A percentile compares a stretch with the other conserved stretches of the same genome.
Conservation (phyloP, 192 early-diverging fungal species). For the Backusella macrospora region DNA sequence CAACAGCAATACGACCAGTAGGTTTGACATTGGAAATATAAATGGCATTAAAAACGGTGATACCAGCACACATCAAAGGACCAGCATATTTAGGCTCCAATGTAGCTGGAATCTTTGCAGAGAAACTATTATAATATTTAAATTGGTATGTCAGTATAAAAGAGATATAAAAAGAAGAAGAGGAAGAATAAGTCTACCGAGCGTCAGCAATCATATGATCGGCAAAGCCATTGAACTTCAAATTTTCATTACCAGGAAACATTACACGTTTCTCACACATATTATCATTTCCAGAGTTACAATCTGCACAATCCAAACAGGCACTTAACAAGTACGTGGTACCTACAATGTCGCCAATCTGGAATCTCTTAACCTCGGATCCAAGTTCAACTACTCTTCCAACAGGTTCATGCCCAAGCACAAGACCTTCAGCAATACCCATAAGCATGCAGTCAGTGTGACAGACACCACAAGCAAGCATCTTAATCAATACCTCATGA, state of each 20-base stretch:
- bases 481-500: not conserved
- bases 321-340: constrained; percentile 51
- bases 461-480: constrained; percentile 5
- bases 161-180: not conserved
- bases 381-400: constrained; percentile 65
- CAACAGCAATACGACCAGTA: constrained; percentile 68
- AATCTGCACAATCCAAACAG: constrained; percentile 57
- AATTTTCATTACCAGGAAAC: constrained; percentile 52
- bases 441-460: not conserved
- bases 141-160: too few species aligned
- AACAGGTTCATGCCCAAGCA: constrained; percentile 69
- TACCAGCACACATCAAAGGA: constrained; percentile 83
- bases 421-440: not conserved
- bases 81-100: constrained; percentile 62
- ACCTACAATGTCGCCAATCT: constrained; percentile 67
- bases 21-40: constrained; percentile 61
- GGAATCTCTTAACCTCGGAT: constrained; percentile 49
- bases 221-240: constrained; percentile 58
- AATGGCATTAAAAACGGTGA: constrained; percentile 75
- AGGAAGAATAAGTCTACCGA: constrained; percentile 17
- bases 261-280: constrained; percentile 55
- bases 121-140: constrained; percentile 45
- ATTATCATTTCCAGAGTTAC: constrained; percentile 52
- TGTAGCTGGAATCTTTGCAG: constrained; percentile 61
- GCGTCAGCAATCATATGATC: constrained; percentile 44